phyloP scores from a whole-genome alignment of 1,284 basidiomycete species.

The Cryptococcus deneoformans region DNA sequence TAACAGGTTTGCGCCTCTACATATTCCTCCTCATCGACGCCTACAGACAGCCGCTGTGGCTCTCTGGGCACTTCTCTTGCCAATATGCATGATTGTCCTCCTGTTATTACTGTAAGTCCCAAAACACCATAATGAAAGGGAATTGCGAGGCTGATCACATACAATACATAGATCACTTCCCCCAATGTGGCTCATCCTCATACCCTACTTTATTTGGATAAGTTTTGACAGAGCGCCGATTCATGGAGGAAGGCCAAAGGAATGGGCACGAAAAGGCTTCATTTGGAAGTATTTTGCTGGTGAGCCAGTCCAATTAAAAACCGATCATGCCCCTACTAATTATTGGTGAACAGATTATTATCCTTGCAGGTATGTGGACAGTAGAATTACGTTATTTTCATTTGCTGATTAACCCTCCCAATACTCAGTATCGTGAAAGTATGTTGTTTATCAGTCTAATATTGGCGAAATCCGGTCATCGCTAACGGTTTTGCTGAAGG shows the following conservation, averaged over 20 bases:
- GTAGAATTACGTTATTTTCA: no score
- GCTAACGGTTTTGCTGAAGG: conserved; percentile 51
- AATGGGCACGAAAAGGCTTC: conserved; percentile 68
- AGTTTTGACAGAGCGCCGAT: conserved; percentile 74
- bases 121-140: background rate
- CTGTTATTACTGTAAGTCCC: conserved; percentile 70
- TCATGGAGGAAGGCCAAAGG: conserved; percentile 69
- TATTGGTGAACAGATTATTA: conserved; percentile 65
- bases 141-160: background rate
- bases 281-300: conserved; percentile 63
- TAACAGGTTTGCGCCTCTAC: conserved; percentile 47
- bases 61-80: conserved; percentile 76
- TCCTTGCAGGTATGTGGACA: conserved; percentile 54
- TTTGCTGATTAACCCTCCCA: no score
- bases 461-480: conserved; percentile 2
- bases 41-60: conserved; percentile 85
- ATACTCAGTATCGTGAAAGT: conserved; percentile 31
- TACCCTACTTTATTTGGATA: conserved; percentile 81
- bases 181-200: conserved; percentile 78
- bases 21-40: conserved; percentile 56
- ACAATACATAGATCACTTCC: conserved; percentile 70
- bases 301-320: conserved; percentile 15
- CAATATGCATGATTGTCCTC: conserved; percentile 67
- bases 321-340: background rate
- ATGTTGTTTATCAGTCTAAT: background rate